These are phyloP conservation scores for Tolypocladium inflatum DNA, from an alignment of 2,329 filamentous ascomycete species.

Conservation along the genomic window DNA sequence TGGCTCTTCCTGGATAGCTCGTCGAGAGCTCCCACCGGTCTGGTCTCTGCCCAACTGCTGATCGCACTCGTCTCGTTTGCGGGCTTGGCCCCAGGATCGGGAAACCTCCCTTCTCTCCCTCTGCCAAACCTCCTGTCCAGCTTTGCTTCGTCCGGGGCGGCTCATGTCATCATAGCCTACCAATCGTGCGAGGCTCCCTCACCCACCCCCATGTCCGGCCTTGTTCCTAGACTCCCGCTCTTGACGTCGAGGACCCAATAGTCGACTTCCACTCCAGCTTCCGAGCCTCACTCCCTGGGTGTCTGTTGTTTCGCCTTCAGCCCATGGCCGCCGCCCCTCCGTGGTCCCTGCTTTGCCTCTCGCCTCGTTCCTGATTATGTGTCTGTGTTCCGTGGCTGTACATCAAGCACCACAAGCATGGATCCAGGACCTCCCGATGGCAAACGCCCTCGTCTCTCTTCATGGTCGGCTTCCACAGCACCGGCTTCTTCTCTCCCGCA, in stretches of 20 bases:
- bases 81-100: conserved; percentile 5
- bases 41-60: conserved; percentile 10
- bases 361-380: conserved; percentile 26
- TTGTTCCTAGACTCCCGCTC: conserved; percentile 10
- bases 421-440: conserved; percentile 48
- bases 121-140: not conserved
- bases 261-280: conserved; percentile 16
- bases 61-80: conserved; percentile 4
- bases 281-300: conserved; percentile 17
- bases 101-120: not conserved
- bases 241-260: conserved; percentile 19
- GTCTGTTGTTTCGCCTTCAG: conserved; percentile 11
- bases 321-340: conserved; percentile 24
- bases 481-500: conserved; percentile 39
- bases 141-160: conserved; percentile 3
- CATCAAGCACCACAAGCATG: conserved; percentile 40
- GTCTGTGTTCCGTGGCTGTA: conserved; percentile 21
- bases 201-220: conserved; percentile 18
- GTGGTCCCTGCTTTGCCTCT: conserved; percentile 27
- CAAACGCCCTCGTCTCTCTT: conserved; percentile 48
- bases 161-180: conserved; percentile 7
- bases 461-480: conserved; percentile 38
- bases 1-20: conserved; percentile 5
- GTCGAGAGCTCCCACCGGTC: not conserved
- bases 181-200: conserved; percentile 14